A percentile compares a stretch with the other conserved stretches of the same genome.
These are phyloP conservation scores for Kalanchoe fedtschenkoi DNA, from an alignment of 164 flowering plant species.

Conservation along the genomic window DNA sequence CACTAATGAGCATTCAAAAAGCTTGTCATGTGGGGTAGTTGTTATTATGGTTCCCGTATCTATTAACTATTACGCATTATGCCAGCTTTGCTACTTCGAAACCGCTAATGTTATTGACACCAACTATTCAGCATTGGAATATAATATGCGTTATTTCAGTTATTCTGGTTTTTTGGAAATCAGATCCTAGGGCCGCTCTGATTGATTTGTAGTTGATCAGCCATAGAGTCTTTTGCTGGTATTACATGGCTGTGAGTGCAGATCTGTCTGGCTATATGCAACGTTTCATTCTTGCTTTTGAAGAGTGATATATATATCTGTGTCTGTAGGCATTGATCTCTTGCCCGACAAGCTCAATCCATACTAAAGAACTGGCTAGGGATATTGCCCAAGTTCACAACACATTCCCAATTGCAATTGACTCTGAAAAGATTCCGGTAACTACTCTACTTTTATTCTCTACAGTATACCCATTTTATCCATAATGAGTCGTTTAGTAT, in stretches of 20 bases:
- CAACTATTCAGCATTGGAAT: too few species aligned
- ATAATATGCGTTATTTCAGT: too few species aligned
- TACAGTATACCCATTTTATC: background rate
- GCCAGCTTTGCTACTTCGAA: too few species aligned
- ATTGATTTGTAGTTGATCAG: too few species aligned
- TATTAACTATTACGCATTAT: too few species aligned
- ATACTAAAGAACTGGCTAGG: conserved; percentile 34
- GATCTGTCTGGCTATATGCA: background rate
- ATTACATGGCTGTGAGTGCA: background rate
- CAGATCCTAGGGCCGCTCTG: too few species aligned
- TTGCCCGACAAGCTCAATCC: conserved; percentile 57
- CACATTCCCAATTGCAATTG: conserved; percentile 41
- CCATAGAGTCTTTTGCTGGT: background rate
- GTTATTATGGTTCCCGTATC: too few species aligned
- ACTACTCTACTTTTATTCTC: background rate
- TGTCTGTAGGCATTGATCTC: conserved; percentile 37
- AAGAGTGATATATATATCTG: background rate
- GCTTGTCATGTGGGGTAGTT: too few species aligned
- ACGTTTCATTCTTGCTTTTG: background rate
- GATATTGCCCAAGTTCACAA: conserved; percentile 40
- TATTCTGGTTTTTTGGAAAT: too few species aligned
- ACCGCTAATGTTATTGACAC: too few species aligned
- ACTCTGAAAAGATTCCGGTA: conserved; percentile 40
- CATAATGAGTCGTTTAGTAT: too few species aligned
- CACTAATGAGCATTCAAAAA: too few species aligned